A percentile compares a stretch with the other conserved stretches of the same genome.
Evolutionary conservation across 2,329 filamentous ascomycete species (phyloP).

Genomic region (Blumeriella jaapii): DNA sequence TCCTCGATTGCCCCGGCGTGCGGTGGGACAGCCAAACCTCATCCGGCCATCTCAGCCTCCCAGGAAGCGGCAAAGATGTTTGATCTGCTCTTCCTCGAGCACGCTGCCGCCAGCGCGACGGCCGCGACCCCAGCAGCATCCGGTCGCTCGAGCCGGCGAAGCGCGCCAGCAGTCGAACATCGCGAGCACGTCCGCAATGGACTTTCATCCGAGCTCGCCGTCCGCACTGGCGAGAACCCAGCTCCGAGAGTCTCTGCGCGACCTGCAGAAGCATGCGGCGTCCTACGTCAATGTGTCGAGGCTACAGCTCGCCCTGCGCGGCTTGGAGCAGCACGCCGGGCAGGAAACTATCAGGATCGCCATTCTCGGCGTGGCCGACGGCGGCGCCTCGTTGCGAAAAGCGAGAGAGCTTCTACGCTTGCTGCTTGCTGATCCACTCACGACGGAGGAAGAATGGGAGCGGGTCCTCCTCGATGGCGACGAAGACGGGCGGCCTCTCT

Average conservation of each 20-base stretch:
- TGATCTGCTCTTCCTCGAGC: constrained; percentile 17
- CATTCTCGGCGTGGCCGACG: constrained; percentile 37
- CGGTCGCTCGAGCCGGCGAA: constrained; percentile 2
- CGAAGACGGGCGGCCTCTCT: constrained; percentile 43
- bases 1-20: constrained; percentile 23
- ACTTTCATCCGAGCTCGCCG: not conserved
- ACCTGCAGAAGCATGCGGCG: constrained; percentile 49
- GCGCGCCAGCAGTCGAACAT: constrained; percentile 12
- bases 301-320: constrained; percentile 58
- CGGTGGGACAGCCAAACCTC: constrained; percentile 12
- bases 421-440: constrained; percentile 59
- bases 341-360: constrained; percentile 48
- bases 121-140: constrained; percentile 5
- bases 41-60: constrained; percentile 8
- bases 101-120: not conserved
- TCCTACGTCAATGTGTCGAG: constrained; percentile 56
- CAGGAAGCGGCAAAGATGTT: constrained; percentile 15
- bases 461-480: constrained; percentile 35
- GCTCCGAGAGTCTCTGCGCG: constrained; percentile 35
- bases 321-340: constrained; percentile 45
- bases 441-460: constrained; percentile 55
- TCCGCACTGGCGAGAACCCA: constrained; percentile 10
- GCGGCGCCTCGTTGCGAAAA: constrained; percentile 30
- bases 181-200: constrained; percentile 3
- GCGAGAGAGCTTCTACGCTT: constrained; percentile 58